phyloP scores from a whole-genome alignment of 1,284 basidiomycete species.

The Puccinia horiana region DNA sequence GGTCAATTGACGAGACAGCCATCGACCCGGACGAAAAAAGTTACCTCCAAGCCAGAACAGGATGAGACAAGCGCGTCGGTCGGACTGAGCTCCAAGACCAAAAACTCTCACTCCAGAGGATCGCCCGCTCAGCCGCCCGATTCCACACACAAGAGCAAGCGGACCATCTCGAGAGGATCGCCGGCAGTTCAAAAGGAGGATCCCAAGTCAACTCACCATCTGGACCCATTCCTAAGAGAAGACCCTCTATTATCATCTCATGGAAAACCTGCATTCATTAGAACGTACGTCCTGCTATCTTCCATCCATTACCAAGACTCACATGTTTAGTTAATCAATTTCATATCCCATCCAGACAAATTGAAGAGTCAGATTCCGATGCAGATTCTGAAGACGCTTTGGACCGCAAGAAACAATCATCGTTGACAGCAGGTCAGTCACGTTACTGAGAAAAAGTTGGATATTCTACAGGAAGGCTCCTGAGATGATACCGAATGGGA shows the following conservation, averaged over 20 bases:
- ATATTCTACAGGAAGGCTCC: not conserved
- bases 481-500: not conserved
- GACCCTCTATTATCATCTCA: not conserved
- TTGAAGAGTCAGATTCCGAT: slow-evolving; percentile 10
- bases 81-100: not conserved
- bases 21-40: slow-evolving; percentile 30
- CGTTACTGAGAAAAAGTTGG: not conserved
- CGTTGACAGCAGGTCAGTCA: not conserved
- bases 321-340: not conserved
- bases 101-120: slow-evolving; percentile 9
- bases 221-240: slow-evolving; percentile 15
- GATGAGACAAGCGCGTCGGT: not conserved
- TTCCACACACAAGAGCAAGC: slow-evolving; percentile 1
- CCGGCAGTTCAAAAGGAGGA: not conserved
- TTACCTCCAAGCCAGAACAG: not conserved
- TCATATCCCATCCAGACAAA: not conserved
- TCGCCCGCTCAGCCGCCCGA: not conserved
- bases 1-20: slow-evolving; percentile 46
- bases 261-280: not conserved
- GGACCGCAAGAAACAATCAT: not conserved
- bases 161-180: not conserved
- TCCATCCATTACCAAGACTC: not conserved
- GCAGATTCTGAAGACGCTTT: not conserved
- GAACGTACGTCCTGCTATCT: not conserved
- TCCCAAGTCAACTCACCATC: not conserved